Evolutionary conservation across 345 rosid genomes (phyloP), one percentile per base, ranked within the genome.

Genomic region (Melastoma malabathricum): DNA sequence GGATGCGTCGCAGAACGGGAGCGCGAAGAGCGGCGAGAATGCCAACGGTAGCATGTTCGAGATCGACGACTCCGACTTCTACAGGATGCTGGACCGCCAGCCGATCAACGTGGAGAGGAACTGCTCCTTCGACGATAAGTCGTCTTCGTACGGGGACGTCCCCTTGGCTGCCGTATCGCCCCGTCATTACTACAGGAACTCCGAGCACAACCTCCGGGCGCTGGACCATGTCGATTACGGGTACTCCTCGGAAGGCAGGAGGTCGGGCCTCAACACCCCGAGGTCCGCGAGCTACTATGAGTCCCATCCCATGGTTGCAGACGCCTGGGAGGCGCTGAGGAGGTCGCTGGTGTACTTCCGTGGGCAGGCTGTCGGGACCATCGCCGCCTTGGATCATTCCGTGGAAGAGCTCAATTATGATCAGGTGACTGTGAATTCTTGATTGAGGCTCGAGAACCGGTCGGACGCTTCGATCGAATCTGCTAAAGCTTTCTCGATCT

Each of bases 331-430:
- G 46, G 66, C 64, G 14, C 44, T 74, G 68, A 52, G 63, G 39
- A 69, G 68, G 15, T 61, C 83, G 0, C 27, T 69, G 44, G 73
- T 77, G 51, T 51, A 50, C 43, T 66, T 54, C 53, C 65, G 71
- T 6, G 62, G 58, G 8, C 75, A 74, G 51, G 77, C 83, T 0
- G 83, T 74, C 27, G 75, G 77, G 34, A 77, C 80, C 19, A 62
- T 77, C 44, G 77, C 79, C 2, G 79, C 79, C 19, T 6, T 73
- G 51, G 78, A 76, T 56, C 73, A 67, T 63, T 70, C 75, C 49
- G 62, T 18, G 3, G 82, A 72, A 51, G 64, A 76, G 45, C 75
- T 72, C 27, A 76, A 76, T 59, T 72, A 76, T 47, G 78, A 76
- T 62, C 81, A 76, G 78, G 78, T 70, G 13, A 57, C 38, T 17